A percentile compares a stretch with the other conserved stretches of the same genome.
Evolutionary conservation across 345 rosid genomes (phyloP).

Genomic region (Pelargonium nanum): DNA sequence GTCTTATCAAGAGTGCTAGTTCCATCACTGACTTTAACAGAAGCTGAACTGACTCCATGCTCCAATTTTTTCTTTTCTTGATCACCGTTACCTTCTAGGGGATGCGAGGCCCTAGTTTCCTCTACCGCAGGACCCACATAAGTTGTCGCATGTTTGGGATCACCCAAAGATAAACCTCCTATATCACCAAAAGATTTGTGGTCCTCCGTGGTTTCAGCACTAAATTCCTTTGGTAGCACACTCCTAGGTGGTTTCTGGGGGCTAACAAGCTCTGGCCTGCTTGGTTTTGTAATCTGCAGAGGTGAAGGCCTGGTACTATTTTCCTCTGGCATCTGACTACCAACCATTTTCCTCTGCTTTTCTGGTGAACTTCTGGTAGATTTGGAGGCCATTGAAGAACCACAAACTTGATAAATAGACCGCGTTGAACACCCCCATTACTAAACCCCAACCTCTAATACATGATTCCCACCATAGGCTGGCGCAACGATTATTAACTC

Average conservation of each 20-base stretch:
- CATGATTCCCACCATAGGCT: conserved; percentile 13
- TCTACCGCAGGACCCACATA: conserved; percentile 15
- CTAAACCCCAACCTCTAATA: conserved; percentile 15
- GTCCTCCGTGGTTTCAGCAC: conserved; percentile 15
- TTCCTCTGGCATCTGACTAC: conserved; percentile 28
- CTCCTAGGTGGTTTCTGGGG: conserved; percentile 15
- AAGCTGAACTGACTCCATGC: conserved; percentile 15
- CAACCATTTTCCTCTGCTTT: conserved; percentile 22
- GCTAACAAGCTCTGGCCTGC: conserved; percentile 26
- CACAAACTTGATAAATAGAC: conserved; percentile 12
- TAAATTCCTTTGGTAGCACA: conserved; percentile 12
- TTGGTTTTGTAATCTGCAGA: conserved; percentile 22
- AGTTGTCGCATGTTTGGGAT: conserved; percentile 24
- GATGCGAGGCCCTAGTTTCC: conserved; percentile 10
- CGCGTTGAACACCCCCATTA: conserved; percentile 20
- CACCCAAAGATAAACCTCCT: conserved; percentile 37
- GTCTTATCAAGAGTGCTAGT: conserved; percentile 27
- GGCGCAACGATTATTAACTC: conserved; percentile 14
- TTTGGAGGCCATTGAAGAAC: conserved; percentile 47
- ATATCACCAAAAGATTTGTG: conserved; percentile 14
- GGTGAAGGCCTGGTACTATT: conserved; percentile 28
- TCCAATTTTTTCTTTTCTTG: conserved; percentile 21
- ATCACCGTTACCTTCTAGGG: conserved; percentile 15
- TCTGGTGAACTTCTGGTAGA: conserved; percentile 30
- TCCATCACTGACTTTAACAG: conserved; percentile 29